A percentile compares a stretch with the other conserved stretches of the same genome.
phyloP scores from a whole-genome alignment of 306 rosid genomes.

The Fagus crenata region DNA sequence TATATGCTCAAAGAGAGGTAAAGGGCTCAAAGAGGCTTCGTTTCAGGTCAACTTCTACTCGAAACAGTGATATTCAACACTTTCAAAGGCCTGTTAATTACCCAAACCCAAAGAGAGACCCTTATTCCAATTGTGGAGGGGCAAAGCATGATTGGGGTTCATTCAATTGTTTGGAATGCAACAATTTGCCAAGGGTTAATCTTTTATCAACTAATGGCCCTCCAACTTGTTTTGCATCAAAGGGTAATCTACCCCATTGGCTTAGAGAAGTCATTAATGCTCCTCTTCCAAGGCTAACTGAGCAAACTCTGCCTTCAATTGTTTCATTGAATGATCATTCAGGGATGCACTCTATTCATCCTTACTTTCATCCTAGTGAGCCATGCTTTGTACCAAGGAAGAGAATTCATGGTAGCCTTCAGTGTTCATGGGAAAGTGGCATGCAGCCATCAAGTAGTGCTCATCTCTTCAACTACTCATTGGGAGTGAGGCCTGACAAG shows the following conservation, averaged over 20 bases:
- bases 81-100: conserved; percentile 30
- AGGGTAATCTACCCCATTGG: conserved; percentile 57
- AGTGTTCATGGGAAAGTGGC: conserved; percentile 30
- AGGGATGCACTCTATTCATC: conserved; percentile 18
- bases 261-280: conserved; percentile 52
- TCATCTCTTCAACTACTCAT: conserved; percentile 29
- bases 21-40: conserved; percentile 34
- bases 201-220: conserved; percentile 32
- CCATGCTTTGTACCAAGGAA: conserved; percentile 30
- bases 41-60: conserved; percentile 27
- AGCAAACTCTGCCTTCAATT: conserved; percentile 25
- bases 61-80: conserved; percentile 15
- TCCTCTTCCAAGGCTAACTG: conserved; percentile 12
- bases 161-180: conserved; percentile 32
- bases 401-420: conserved; percentile 25
- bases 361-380: conserved; percentile 24
- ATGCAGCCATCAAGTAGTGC: conserved; percentile 28
- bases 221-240: conserved; percentile 24
- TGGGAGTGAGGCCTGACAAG: conserved; percentile 34
- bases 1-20: conserved; percentile 37
- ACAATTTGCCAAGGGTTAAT: conserved; percentile 21
- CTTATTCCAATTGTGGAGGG: conserved; percentile 26
- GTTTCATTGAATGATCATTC: conserved; percentile 34
- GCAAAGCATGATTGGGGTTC: conserved; percentile 35
- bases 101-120: conserved; percentile 23